Percentiles rank a stretch among this genome's conserved stretches.
Evolutionary conservation across 2,329 filamentous ascomycete species (phyloP).

Genomic region (Exophiala oligosperma): DNA sequence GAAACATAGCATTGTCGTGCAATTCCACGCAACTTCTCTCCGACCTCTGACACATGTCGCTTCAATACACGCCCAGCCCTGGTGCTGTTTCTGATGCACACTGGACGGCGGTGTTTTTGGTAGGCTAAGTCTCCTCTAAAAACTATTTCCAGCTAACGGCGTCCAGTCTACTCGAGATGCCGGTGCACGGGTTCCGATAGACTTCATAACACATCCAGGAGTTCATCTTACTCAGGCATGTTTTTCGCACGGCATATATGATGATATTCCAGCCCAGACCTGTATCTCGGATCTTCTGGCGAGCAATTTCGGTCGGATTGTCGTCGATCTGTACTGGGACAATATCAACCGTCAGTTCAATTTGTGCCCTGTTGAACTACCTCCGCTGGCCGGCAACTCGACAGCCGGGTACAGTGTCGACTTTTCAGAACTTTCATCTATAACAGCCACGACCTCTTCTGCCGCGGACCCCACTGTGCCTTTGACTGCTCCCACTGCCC

Average conservation of each 20-base stretch:
- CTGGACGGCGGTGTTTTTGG: conserved; percentile 42
- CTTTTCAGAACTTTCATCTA: conserved; percentile 16
- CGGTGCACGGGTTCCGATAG: conserved; percentile 59
- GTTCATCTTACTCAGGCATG: conserved; percentile 60
- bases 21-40: neutral
- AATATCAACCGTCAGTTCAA: conserved; percentile 54
- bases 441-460: conserved; percentile 13
- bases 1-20: too few species aligned
- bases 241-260: conserved; percentile 56
- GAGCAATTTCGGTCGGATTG: conserved; percentile 58
- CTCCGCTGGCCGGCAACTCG: conserved; percentile 21
- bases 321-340: conserved; percentile 67
- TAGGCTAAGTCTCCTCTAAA: conserved; percentile 25
- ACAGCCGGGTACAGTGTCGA: conserved; percentile 21
- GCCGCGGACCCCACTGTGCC: neutral
- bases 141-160: neutral
- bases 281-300: conserved; percentile 65
- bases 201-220: conserved; percentile 59
- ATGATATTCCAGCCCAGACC: conserved; percentile 49
- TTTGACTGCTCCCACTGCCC: neutral
- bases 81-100: conserved; percentile 39
- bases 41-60: conserved; percentile 38
- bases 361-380: conserved; percentile 56
- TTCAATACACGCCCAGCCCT: conserved; percentile 40
- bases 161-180: conserved; percentile 63